These are phyloP conservation scores for Malassezia yamatoensis DNA, from an alignment of 1,284 basidiomycete genomes.

Conservation along the genomic window DNA sequence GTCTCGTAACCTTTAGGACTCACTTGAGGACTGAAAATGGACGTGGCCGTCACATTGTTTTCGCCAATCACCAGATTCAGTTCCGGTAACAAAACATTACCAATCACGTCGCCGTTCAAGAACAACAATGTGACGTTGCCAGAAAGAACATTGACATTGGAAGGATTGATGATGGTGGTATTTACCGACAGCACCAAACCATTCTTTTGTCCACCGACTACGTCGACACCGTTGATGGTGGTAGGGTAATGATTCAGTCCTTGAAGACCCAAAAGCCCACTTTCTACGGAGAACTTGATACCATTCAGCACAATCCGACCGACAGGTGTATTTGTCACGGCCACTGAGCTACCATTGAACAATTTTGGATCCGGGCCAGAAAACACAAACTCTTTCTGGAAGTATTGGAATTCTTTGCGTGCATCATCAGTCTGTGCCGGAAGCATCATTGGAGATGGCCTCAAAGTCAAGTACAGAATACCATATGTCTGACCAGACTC, in stretches of 20 bases:
- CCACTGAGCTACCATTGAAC: slow-evolving; percentile 58
- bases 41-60: slow-evolving; percentile 37
- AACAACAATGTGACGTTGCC: slow-evolving; percentile 53
- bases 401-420: slow-evolving; percentile 37
- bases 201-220: slow-evolving; percentile 59
- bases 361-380: slow-evolving; percentile 56
- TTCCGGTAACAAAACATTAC: slow-evolving; percentile 29
- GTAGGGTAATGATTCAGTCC: slow-evolving; percentile 57
- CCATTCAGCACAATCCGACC: slow-evolving; percentile 61
- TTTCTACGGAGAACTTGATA: slow-evolving; percentile 66
- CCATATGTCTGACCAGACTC: slow-evolving; percentile 57
- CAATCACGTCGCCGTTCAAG: slow-evolving; percentile 50
- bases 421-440: slow-evolving; percentile 53
- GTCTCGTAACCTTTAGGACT: slow-evolving; percentile 59
- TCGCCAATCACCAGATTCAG: slow-evolving; percentile 32
- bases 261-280: slow-evolving; percentile 57
- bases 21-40: slow-evolving; percentile 55
- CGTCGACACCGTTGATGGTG: slow-evolving; percentile 59
- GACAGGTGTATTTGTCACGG: slow-evolving; percentile 60
- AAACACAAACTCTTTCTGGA: slow-evolving; percentile 46
- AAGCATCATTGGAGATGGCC: slow-evolving; percentile 54
- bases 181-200: slow-evolving; percentile 58
- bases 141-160: slow-evolving; percentile 56
- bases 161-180: slow-evolving; percentile 59
- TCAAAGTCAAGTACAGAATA: slow-evolving; percentile 60